phyloP scores from a whole-genome alignment of 2,329 filamentous ascomycete species.

The Trichoderma afroharzianum region DNA sequence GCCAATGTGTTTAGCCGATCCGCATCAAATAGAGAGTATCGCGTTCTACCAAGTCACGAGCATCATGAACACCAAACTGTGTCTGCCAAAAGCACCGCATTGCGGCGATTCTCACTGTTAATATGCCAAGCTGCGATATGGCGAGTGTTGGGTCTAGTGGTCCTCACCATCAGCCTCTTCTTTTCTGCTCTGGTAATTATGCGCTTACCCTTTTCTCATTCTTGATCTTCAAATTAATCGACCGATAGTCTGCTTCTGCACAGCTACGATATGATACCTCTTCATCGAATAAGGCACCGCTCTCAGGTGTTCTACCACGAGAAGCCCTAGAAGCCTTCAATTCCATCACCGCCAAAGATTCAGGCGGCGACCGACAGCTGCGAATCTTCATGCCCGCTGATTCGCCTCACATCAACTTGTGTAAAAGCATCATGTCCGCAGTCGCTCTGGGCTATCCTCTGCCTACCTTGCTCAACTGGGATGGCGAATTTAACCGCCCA shows the following conservation, averaged over 20 bases:
- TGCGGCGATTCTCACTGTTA: not conserved
- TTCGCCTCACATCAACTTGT: slow-evolving; percentile 35
- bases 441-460: slow-evolving; percentile 37
- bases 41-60: not conserved
- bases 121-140: not conserved
- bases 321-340: not conserved
- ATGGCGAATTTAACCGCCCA: slow-evolving; percentile 35
- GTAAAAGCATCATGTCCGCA: slow-evolving; percentile 38
- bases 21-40: not conserved
- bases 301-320: not conserved
- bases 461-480: slow-evolving; percentile 37
- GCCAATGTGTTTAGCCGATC: not conserved
- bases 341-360: not conserved
- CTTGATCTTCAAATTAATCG: not conserved
- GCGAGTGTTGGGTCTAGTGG: not conserved
- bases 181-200: not conserved
- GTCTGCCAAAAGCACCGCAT: not conserved
- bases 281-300: not conserved
- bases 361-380: slow-evolving; percentile 25
- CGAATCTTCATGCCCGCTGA: slow-evolving; percentile 40
- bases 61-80: not conserved
- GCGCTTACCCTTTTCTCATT: not conserved
- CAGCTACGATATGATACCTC: not conserved
- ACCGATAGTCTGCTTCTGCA: not conserved
- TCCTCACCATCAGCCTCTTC: not conserved